A percentile compares a stretch with the other conserved stretches of the same genome.
Evolutionary conservation across 495 filamentous ascomycete genomes (phyloP).

Genomic region (Lasiosphaeria miniovina): DNA sequence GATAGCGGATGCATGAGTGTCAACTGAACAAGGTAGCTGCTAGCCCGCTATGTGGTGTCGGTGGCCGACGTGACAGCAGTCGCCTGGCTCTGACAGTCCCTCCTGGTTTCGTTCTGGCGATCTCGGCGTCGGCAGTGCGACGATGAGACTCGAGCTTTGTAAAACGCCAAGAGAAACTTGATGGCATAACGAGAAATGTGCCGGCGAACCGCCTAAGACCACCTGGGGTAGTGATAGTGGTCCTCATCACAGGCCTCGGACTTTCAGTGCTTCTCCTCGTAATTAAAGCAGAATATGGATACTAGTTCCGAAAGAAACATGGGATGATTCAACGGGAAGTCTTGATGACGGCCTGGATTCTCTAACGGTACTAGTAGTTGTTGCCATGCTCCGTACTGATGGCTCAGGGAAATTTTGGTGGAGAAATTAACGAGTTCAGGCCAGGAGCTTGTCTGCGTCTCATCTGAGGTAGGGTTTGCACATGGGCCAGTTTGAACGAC

Average conservation of each 20-base stretch:
- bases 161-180: neutral
- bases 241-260: neutral
- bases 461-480: neutral
- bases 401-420: neutral
- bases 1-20: neutral
- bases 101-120: constrained; percentile 20
- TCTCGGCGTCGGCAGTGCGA: constrained; percentile 7
- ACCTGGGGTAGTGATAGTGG: neutral
- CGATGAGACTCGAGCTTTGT: constrained; percentile 1
- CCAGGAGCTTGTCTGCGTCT: neutral
- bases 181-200: neutral
- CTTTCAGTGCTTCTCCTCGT: neutral
- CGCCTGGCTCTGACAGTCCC: neutral
- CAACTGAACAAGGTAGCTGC: neutral
- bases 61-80: neutral
- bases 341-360: neutral
- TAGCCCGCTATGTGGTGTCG: too few relatives aligned
- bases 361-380: neutral
- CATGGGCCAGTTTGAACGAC: constrained; percentile 6
- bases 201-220: neutral
- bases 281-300: neutral
- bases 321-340: neutral
- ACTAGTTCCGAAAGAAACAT: neutral
- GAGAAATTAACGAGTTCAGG: neutral
- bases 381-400: neutral